These are phyloP conservation scores for Hypericum perforatum DNA, from an alignment of 345 rosid species.

Conservation along the genomic window DNA sequence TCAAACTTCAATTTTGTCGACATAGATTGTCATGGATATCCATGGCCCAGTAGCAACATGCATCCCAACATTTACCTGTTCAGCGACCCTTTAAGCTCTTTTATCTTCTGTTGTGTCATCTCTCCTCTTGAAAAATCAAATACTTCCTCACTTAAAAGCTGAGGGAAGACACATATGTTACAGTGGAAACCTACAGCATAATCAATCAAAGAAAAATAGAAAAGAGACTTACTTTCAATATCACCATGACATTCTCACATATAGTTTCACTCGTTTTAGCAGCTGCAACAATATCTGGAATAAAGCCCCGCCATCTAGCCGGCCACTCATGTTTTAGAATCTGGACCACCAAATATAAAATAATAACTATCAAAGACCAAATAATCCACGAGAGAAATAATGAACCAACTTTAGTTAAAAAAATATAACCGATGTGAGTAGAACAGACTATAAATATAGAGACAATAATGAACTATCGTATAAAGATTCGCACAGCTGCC, in stretches of 20 bases:
- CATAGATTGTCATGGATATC: no score
- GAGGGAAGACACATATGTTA: slow-evolving; percentile 17
- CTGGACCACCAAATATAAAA: slow-evolving; percentile 25
- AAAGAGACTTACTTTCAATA: slow-evolving; percentile 57
- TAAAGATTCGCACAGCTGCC: not conserved
- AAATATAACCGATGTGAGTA: no score
- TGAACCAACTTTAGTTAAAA: not conserved
- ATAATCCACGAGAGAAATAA: not conserved
- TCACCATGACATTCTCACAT: slow-evolving; percentile 97
- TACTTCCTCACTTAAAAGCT: slow-evolving; percentile 98
- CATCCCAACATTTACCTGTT: slow-evolving; percentile 45
- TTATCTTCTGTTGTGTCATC: slow-evolving; percentile 95
- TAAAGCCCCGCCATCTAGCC: slow-evolving; percentile 89
- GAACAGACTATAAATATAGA: not conserved
- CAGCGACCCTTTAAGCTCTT: slow-evolving; percentile 91
- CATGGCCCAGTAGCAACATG: not conserved
- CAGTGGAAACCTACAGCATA: not conserved
- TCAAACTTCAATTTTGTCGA: no score
- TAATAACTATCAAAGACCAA: not conserved
- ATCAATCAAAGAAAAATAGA: slow-evolving; percentile 2
- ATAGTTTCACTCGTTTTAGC: slow-evolving; percentile 99
- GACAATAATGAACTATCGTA: not conserved
- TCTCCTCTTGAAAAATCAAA: slow-evolving; percentile 99
- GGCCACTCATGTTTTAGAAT: slow-evolving; percentile 99
- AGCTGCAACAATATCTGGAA: slow-evolving; percentile 97